Conservation (phyloP, 805 yeast genomes). For the Metschnikowia gruessii region DNA sequence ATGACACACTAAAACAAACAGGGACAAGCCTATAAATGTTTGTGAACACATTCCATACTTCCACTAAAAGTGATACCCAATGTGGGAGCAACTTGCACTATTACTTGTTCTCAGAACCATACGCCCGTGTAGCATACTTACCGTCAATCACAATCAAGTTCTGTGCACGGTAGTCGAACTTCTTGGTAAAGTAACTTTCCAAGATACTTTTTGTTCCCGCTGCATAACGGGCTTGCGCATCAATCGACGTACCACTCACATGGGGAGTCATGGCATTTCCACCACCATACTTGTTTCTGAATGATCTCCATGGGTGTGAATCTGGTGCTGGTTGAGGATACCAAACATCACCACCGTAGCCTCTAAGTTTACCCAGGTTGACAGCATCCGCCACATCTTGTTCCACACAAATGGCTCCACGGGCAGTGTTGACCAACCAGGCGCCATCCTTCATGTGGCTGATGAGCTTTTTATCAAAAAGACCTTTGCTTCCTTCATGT, state of each 20-base stretch:
- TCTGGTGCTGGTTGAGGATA: conserved; percentile 79
- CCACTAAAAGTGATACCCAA: no score
- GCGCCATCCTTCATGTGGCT: conserved; percentile 73
- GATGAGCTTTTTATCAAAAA: conserved; percentile 62
- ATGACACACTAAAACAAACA: no score
- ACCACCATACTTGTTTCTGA: conserved; percentile 56
- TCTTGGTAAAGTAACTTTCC: conserved; percentile 58
- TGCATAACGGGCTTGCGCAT: conserved; percentile 75
- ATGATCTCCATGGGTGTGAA: conserved; percentile 73
- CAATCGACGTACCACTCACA: conserved; percentile 74
- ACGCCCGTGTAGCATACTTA: conserved; percentile 68
- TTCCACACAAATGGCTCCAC: conserved; percentile 75
- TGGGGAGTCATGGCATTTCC: conserved; percentile 89
- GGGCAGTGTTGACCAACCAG: conserved; percentile 72
- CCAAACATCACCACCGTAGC: conserved; percentile 89
- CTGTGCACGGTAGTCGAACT: conserved; percentile 68
- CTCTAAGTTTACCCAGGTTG: conserved; percentile 62
- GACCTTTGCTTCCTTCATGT: conserved; percentile 64
- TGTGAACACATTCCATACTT: no score
- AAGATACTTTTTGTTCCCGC: conserved; percentile 65
- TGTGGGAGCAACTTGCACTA: no score
- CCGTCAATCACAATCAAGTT: conserved; percentile 73
- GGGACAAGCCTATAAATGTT: no score
- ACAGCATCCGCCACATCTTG: conserved; percentile 77
- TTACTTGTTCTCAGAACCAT: conserved; percentile 47